phyloP scores from a whole-genome alignment of 108 stramenopile genomes.

The Mediolabrus comicus region DNA sequence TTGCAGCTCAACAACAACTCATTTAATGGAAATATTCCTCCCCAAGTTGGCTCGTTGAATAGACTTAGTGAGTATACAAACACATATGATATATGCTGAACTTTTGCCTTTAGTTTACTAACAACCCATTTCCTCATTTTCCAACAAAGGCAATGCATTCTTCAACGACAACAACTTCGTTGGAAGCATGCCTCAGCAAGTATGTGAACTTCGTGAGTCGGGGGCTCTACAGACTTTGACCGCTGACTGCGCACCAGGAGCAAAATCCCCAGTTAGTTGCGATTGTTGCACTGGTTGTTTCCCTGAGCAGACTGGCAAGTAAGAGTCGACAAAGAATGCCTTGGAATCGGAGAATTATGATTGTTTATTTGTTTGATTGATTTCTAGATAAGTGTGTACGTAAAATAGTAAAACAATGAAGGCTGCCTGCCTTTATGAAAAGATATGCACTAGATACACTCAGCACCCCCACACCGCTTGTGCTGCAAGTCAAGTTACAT shows the following conservation, averaged over 20 bases:
- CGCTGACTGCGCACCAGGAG: slow-evolving; percentile 37
- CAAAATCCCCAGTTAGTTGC: slow-evolving; percentile 40
- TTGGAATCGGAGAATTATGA: not conserved
- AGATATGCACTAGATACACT: no score
- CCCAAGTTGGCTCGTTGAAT: slow-evolving; percentile 41
- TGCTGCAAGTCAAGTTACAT: no score
- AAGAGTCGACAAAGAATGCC: no score
- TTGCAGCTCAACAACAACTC: slow-evolving; percentile 54
- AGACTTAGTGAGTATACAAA: not conserved
- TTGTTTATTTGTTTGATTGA: not conserved
- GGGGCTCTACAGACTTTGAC: slow-evolving; percentile 17
- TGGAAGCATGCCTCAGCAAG: slow-evolving; percentile 11
- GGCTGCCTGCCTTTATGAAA: no score
- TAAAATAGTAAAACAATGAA: not conserved
- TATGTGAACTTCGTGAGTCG: not conserved
- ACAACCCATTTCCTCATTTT: not conserved
- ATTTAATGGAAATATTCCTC: slow-evolving; percentile 53
- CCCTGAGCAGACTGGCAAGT: no score
- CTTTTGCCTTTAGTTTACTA: not conserved
- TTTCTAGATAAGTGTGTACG: not conserved
- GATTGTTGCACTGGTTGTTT: slow-evolving; percentile 47
- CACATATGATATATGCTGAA: not conserved
- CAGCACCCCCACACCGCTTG: no score
- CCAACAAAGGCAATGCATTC: slow-evolving; percentile 8
- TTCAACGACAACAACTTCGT: not conserved